phyloP scores from a whole-genome alignment of 768 basidiomycete genomes.

The Podaxis sp. region DNA sequence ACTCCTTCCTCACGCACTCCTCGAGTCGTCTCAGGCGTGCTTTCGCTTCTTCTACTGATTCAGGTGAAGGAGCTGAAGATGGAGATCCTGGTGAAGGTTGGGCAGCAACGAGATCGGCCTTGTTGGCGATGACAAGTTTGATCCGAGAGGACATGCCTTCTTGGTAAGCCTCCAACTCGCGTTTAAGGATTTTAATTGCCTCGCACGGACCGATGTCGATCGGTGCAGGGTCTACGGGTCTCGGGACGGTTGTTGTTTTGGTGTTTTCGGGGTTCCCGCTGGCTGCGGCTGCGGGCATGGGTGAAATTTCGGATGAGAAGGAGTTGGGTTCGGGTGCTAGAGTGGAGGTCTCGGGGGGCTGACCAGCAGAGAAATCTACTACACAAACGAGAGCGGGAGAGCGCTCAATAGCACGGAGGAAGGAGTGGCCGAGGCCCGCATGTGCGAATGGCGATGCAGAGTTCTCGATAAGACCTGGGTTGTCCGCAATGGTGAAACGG shows the following conservation, averaged over 20 bases:
- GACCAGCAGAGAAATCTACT: conserved; percentile 72
- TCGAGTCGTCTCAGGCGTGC: conserved; percentile 54
- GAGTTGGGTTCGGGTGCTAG: neutral
- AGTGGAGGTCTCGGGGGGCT: neutral
- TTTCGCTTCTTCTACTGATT: conserved; percentile 47
- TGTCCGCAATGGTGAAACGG: conserved; percentile 95
- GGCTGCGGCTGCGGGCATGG: neutral
- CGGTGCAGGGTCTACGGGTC: neutral
- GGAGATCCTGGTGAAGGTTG: neutral
- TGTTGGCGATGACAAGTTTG: conserved; percentile 87
- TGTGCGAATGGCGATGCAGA: conserved; percentile 10
- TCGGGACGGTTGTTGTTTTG: neutral
- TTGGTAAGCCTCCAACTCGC: conserved; percentile 84
- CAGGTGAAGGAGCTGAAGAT: conserved; percentile 32
- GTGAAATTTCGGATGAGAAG: too few relatives aligned
- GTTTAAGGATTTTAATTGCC: conserved; percentile 64
- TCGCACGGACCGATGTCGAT: conserved; percentile 55
- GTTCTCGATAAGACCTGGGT: conserved; percentile 92
- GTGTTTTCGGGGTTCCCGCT: neutral
- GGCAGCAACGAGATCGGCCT: conserved; percentile 79
- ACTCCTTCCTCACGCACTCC: conserved; percentile 46
- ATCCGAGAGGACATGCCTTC: conserved; percentile 73
- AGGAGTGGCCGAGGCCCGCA: conserved; percentile 90
- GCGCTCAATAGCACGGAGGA: conserved; percentile 90
- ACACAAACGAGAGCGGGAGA: conserved; percentile 89